Base-by-base conservation (phyloP, 495 filamentous ascomycete species). In the Thermochaetoides thermophila region DNA sequence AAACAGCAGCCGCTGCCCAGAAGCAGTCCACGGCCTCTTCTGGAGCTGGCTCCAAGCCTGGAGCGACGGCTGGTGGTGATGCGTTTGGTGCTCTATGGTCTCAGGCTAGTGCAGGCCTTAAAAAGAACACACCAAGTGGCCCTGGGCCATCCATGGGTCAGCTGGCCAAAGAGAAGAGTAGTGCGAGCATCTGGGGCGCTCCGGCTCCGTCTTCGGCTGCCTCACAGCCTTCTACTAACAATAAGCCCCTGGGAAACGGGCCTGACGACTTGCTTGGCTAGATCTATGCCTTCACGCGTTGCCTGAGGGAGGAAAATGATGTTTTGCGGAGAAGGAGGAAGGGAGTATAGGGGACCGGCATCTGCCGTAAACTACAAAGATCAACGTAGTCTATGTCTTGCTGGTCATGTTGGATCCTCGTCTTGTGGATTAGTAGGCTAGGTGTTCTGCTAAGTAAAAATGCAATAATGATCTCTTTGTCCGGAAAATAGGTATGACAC, bases 91-190 rank as follows among this genome's bases (percentile, higher is more conserved):
- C 76, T 6, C 66, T 97, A 15, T 92, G 89, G 76, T 76, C 69
- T 17, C 66, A 77, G 30, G 78, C 82, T 17, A 82, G 78, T 30
- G 71, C 67, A 9, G 81, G 83, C 23, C 63, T 86, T 30, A 82
- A 84, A 61, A 97, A 94, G 59, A 60, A 68, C 16, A 64, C 58
- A 25, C 71, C 74, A 3, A 59, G 64, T 9, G 61, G 60, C 4
- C 55, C 69, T 1, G 73, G 67, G 37, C 81, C 80, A 40, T 79
- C 83, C 6, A 72, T 97, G 42, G 84, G 84, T 14, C 82, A 86
- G 50, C 79, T 97, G 61, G 87, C 84, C 27, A 93, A 93, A 63
- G 81, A 95, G 55, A 94, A 93, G 63, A 83, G 84, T 24, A 85
- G 75, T 52, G 83, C 84, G 2, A 85, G 86, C 2, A 82, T 97